A percentile compares a stretch with the other conserved stretches of the same genome.
These are phyloP conservation scores for Colletotrichum sp. DNA, from an alignment of 2,329 filamentous ascomycete species.

Conservation along the genomic window DNA sequence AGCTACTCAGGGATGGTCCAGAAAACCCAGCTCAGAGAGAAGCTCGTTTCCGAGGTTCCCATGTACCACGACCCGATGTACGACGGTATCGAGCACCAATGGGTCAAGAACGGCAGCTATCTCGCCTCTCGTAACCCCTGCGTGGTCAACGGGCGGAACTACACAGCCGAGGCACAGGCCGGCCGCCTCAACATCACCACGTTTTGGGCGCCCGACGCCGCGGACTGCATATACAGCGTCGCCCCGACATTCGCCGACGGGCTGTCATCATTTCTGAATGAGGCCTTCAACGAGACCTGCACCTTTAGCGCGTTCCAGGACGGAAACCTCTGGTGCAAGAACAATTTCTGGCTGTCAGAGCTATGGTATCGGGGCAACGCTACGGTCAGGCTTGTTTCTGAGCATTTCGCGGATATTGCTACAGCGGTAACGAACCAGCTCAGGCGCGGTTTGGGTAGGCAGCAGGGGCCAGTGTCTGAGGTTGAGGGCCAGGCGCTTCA, in stretches of 20 bases:
- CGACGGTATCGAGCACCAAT: background rate
- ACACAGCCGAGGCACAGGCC: background rate
- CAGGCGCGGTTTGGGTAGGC: background rate
- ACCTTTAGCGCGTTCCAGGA: background rate
- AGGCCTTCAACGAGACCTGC: background rate
- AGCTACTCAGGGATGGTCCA: background rate
- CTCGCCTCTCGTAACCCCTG: background rate
- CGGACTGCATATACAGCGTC: background rate
- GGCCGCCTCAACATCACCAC: background rate
- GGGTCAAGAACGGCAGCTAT: background rate
- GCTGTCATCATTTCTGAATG: background rate
- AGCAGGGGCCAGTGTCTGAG: fast-evolving
- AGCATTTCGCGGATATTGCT: background rate
- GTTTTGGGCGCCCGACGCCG: background rate
- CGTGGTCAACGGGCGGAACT: background rate
- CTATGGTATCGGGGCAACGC: background rate
- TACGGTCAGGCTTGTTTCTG: background rate
- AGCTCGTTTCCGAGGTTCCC: background rate
- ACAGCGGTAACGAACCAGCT: background rate
- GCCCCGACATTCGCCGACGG: background rate
- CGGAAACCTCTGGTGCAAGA: background rate
- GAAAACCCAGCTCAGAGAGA: background rate
- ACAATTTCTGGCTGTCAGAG: background rate
- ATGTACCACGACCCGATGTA: background rate
- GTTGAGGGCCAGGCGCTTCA: background rate